Evolutionary conservation across 1,284 basidiomycete genomes (phyloP), one percentile per base, ranked within the genome.

Genomic region (Sanghuangporus weigelae): DNA sequence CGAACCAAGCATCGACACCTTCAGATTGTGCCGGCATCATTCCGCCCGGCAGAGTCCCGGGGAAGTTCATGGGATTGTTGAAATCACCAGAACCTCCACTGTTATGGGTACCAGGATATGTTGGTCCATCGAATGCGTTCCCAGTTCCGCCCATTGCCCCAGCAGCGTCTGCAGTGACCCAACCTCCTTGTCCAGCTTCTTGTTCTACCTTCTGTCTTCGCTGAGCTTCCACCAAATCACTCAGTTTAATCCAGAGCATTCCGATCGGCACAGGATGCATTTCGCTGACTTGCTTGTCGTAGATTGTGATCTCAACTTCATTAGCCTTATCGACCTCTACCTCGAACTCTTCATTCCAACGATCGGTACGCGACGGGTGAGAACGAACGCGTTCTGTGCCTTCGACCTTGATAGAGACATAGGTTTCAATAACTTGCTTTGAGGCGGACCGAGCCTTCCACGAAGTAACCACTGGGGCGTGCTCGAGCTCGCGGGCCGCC

Each of bases 321-420:
- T 96, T 98, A 40, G 96, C 96, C 75, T 98, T 98, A 79, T 98
- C 96, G 57, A 99, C 93, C 1, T 90, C 84, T 66, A 99, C 93
- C 75, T 97, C 93, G 68, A 99, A 98, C 65, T 95, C 92, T 76
- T 99, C 96, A 74, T 95, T 93, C 97, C 97, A 99, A 56, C 92
- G 87, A 76, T 99, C 97, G 55, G 90, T 96, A 67, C 95, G 88
- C 21, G 94, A 91, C 7, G 94, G 91, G 72, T 97, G 95, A 0
- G 96, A 96, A 63, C 91, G 87, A 7, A 94, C 96, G 7, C 93
- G 85, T 69, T 96, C 93, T 21, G 92, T 95, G 48, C 97, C 96
- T 80, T 99, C 97, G 19, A 99, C 92, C 73, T 98, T 98, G 78
- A 99, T 85, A 40, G 93, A 93, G 54, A 98, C 92, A 69, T 87